phyloP scores from a whole-genome alignment of 768 basidiomycete genomes.

The Cubamyces sp. region DNA sequence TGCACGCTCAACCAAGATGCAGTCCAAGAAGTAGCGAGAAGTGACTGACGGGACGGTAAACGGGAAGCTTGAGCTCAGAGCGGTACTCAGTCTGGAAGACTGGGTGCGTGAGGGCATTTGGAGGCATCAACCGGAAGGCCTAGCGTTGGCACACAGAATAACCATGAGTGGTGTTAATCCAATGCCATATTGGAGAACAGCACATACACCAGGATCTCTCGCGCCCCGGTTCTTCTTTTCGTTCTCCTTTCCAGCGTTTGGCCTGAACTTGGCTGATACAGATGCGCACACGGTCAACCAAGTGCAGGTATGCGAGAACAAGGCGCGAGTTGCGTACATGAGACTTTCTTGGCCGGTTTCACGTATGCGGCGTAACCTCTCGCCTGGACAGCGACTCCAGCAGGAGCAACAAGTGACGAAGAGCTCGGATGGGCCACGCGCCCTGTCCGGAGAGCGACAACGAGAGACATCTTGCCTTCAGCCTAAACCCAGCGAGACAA shows the following conservation, averaged over 20 bases:
- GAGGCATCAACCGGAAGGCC: conserved; percentile 50
- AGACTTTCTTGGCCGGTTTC: conserved; percentile 10
- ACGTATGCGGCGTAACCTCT: conserved; percentile 20
- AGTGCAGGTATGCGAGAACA: not conserved
- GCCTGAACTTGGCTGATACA: conserved; percentile 17
- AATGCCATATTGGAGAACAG: not conserved
- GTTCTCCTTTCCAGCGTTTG: conserved; percentile 8
- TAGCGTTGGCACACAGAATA: conserved; percentile 23
- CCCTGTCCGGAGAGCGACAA: conserved; percentile 6
- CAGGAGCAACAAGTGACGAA: conserved; percentile 1
- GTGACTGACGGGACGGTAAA: conserved; percentile 48
- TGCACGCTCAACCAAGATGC: not conserved
- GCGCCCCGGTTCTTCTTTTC: conserved; percentile 1
- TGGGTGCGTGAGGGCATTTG: conserved; percentile 41
- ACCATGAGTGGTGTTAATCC: too few relatives aligned
- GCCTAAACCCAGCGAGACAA: not conserved
- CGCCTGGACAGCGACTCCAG: conserved; percentile 3
- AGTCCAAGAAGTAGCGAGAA: not conserved
- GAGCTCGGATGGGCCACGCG: conserved; percentile 4
- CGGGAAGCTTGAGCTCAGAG: conserved; percentile 43
- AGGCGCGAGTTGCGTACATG: conserved; percentile 8
- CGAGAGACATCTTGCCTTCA: conserved; percentile 4
- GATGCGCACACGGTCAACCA: not conserved
- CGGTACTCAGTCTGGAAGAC: conserved; percentile 45
- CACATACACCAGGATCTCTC: conserved; percentile 22